Conservation (phyloP, 352 stramenopile species). For the Thraustochytrium striatum region DNA sequence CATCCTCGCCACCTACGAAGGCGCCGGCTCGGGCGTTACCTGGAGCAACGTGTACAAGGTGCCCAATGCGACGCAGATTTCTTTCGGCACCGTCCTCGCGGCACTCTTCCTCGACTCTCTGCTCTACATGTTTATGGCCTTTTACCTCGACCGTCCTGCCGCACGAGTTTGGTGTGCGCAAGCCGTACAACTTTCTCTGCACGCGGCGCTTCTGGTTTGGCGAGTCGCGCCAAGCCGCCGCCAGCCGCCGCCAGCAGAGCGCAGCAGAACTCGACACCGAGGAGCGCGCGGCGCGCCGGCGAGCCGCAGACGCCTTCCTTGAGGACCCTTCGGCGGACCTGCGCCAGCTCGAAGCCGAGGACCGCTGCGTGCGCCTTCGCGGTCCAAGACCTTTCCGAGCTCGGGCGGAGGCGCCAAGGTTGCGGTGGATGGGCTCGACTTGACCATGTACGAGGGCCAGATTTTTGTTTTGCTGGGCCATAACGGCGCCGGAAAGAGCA, state of each 20-base stretch:
- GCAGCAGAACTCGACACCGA: not conserved
- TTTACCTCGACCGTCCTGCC: conserved; percentile 87
- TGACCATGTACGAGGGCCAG: conserved; percentile 73
- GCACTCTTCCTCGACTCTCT: conserved; percentile 73
- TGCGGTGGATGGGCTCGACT: conserved; percentile 72
- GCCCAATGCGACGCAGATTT: not conserved
- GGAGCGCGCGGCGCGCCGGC: not conserved
- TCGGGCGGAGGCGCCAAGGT: conserved; percentile 64
- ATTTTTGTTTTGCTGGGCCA: conserved; percentile 57
- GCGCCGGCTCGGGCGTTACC: conserved; percentile 30
- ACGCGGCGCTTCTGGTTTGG: conserved; percentile 72
- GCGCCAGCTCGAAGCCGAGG: not conserved
- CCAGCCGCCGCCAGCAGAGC: not conserved
- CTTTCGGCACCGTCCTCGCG: conserved; percentile 22
- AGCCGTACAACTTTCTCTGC: conserved; percentile 86
- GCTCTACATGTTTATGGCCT: conserved; percentile 75
- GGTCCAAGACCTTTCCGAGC: conserved; percentile 39
- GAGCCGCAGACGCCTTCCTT: not conserved
- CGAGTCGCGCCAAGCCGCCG: not conserved
- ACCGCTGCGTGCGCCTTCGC: not conserved
- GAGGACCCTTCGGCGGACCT: conserved; percentile 7
- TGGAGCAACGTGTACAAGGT: conserved; percentile 18
- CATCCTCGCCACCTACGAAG: conserved; percentile 48
- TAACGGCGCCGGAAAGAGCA: conserved; percentile 60
- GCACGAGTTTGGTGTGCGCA: conserved; percentile 75